Base-by-base conservation (phyloP, 768 basidiomycete genomes). In the Gloeophyllum trabeum region DNA sequence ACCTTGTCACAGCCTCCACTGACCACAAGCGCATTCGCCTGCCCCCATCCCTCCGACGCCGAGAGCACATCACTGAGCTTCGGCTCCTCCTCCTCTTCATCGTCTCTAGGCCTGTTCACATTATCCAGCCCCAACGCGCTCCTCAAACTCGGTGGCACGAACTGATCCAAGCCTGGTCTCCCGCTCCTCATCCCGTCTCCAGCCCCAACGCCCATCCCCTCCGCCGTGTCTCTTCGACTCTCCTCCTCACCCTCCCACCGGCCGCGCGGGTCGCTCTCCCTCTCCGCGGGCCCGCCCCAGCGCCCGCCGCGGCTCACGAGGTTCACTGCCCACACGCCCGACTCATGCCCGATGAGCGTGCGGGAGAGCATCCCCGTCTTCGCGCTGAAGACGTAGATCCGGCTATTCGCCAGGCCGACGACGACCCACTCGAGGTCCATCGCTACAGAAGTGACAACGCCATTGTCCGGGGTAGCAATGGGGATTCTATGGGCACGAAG, bases 1-100 rank as follows among this genome's bases (percentile, higher is more conserved):
- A 76, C 74, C 51, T 92, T 83, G 55, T 99, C 94, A 52, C 94
- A 96, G 4, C 92, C 93, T 1, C 88, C 93, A 46, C 84, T 91
- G 19, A 98, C 83, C 16, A 94, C 77, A 4, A 96, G 64, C 5
- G 88, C 67, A 39, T 77, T 76, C 2, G 79, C 76, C 55, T 93
- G 87, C 0, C 93, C 92, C 88, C 90, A 97, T 1, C 94, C 94
- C 41, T 76, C 70, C 0, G 84, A 81, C 2, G 85, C 73, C 41
- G 76, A 75, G 46, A 79, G 77, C 13, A 67, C 61, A 44, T 71
- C 68, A 41, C 71, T 79, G 26, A 64, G 66, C 43, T 67, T 67
- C 36, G 28, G 28, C 28, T 10, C 28, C 16, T 32, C 28, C 16
- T 16, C 28, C 28, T 32, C 28, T 16, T 32, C 16, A 10, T 47